Conservation (phyloP, 441 rosid species). For the Aquilaria agallochum region DNA sequence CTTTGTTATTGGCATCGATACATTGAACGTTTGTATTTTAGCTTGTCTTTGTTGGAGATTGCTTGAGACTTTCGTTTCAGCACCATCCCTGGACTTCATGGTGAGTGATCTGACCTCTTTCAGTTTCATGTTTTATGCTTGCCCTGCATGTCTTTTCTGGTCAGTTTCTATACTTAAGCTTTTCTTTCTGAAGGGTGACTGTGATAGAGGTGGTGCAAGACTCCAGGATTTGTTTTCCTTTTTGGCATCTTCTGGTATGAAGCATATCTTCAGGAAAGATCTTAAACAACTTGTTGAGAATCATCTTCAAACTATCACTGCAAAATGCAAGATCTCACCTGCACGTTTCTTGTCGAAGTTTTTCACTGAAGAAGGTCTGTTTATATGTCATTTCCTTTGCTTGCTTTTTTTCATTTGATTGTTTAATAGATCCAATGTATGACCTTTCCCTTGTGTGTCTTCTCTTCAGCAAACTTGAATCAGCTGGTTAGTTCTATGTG, state of each 20-base stretch:
- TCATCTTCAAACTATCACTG: conserved; percentile 57
- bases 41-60: conserved; percentile 74
- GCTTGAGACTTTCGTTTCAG: conserved; percentile 41
- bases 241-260: conserved; percentile 52
- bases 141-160: conserved; percentile 6
- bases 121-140: conserved; percentile 13
- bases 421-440: neutral
- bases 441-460: neutral
- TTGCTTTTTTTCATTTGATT: neutral
- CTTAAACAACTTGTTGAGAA: conserved; percentile 31
- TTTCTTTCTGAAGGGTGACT: conserved; percentile 45
- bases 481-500: no score
- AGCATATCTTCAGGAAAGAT: conserved; percentile 65
- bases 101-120: conserved; percentile 40
- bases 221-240: conserved; percentile 63
- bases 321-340: conserved; percentile 69
- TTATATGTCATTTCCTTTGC: conserved; percentile 4
- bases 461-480: neutral
- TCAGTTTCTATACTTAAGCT: conserved; percentile 5
- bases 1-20: conserved; percentile 36
- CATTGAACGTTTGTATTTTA: conserved; percentile 48
- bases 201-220: conserved; percentile 35
- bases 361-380: conserved; percentile 72
- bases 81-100: conserved; percentile 30
- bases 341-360: conserved; percentile 57